Evolutionary conservation across 768 basidiomycete species (phyloP), one percentile per base, ranked within the genome.

Genomic region (Boletus huronensis): DNA sequence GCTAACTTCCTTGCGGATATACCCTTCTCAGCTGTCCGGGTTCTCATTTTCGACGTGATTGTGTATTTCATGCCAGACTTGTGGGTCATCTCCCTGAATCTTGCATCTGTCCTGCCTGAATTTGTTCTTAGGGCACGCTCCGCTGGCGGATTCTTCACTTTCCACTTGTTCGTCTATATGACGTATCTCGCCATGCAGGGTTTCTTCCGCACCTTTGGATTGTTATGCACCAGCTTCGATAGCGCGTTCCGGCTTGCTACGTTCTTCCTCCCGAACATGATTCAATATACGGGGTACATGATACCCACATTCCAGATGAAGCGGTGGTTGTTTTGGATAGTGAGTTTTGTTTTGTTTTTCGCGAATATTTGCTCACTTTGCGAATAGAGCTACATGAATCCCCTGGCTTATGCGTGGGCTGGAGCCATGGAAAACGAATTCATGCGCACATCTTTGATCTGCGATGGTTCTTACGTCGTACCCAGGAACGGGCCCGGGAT

Each of bases 401-500:
- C 93, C 0, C 70, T 93, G 48, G 72, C 81, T 1, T 93, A 90
- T 25, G 84, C 82, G 0, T 93, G 88, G 79, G 82, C 87, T 59
- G 84, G 82, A 3, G 74, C 80, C 35, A 88, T 95, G 84, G 84
- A 88, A 70, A 94, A 94, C 68, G 93, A 96, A 68, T 93, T 93
- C 70, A 81, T 77, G 75, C 81, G 82, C 17, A 82, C 84, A 34
- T 68, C 79, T 19, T 64, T 90, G 42, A 73, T 72, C 10, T 92
- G 89, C 61, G 83, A 87, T 61, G 88, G 88, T 19, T 72, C 68
- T 42, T 82, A 77, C 52, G 70, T 92, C 35, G 74, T 87, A 19
- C 90, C 90, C 3, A 77, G 86, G 41, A 88, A 88, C 62, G 76
- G 74, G 13, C 72, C 74, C 2, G 82, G 79, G 8, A 52, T 83